Base-by-base conservation (phyloP, 345 rosid species). In the Sisymbrium irio region DNA sequence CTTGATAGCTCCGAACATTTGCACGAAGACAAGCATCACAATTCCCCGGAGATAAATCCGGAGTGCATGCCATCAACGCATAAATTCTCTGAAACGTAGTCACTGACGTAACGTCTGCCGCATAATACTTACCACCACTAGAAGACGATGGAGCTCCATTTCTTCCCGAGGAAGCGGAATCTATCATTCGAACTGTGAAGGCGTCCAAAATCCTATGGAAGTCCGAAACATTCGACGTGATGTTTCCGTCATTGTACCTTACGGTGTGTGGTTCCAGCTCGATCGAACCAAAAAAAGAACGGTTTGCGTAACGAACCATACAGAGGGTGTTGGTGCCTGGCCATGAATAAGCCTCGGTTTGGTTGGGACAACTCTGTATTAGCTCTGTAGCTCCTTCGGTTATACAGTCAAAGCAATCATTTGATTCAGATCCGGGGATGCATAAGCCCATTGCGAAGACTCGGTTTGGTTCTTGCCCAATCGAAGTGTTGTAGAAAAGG, bases 371-470 rank as follows among this genome's bases (percentile, higher is more conserved):
- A 1, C 1, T 20, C 6, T 44, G 25, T 22, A 17, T 2, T 15
- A 81, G 3, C 0, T 65, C 5, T 3, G 17, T 32, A 1, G 63
- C 32, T 0, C 78, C 80, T 0, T 3, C 12, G 0, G 3, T 11
- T 28, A 80, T 79, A 8, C 87, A 88, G 9, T 49, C 51, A 27
- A 20, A 45, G 58, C 89, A 88, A 5, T 19, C 17, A 1, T 42
- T 18, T 5, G 69, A 3, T 9, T 62, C 9, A 37, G 69, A 40
- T 61, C 69, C 76, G 3, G 76, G 76, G 69, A 72, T 59, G 22
- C 60, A 72, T 30, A 36, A 70, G 65, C 4, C 80, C 76, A 0
- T 71, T 63, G 81, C 86, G 71, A 15, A 79, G 79, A 72, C 41
- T 32, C 41, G 41, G 25, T 33, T 20, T 10, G 39, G 60, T n/a